These are phyloP conservation scores for Sphenostylis stenocarpa DNA, from an alignment of 306 rosid genomes.

Conservation along the genomic window DNA sequence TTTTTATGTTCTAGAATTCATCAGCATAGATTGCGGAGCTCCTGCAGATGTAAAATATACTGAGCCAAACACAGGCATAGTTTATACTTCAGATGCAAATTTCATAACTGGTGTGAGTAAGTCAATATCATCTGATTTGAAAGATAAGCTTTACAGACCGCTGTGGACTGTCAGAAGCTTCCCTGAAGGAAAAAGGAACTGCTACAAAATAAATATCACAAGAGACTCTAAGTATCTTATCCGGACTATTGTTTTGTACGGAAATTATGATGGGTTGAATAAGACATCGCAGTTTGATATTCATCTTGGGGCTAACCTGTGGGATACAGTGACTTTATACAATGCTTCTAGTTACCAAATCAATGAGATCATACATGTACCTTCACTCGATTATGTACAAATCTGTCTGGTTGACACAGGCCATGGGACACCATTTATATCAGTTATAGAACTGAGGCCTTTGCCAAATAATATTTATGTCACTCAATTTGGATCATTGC, in stretches of 20 bases:
- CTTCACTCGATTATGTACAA: slow-evolving; percentile 22
- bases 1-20: slow-evolving; percentile 27
- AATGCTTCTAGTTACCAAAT: accelerated
- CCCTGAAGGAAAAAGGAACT: slow-evolving; percentile 47
- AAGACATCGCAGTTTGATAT: slow-evolving; percentile 39
- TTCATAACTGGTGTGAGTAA: slow-evolving; percentile 36
- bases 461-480: slow-evolving; percentile 26
- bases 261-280: slow-evolving; percentile 43
- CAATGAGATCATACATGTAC: slow-evolving; percentile 38
- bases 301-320: slow-evolving; percentile 38
- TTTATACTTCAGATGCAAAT: slow-evolving; percentile 45
- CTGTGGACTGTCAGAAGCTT: slow-evolving; percentile 40
- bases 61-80: slow-evolving; percentile 5
- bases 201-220: slow-evolving; percentile 44
- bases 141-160: neutral
- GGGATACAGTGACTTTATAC: slow-evolving; percentile 29
- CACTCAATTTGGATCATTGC: slow-evolving; percentile 25
- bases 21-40: slow-evolving; percentile 52
- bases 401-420: slow-evolving; percentile 47
- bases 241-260: slow-evolving; percentile 30
- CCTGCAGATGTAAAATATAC: slow-evolving; percentile 19
- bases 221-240: slow-evolving; percentile 35
- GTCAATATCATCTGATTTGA: neutral
- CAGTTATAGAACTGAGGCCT: slow-evolving; percentile 42
- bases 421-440: slow-evolving; percentile 46